These are phyloP conservation scores for Cunninghamia lanceolata DNA, from an alignment of 75 land plant species.

Conservation along the genomic window DNA sequence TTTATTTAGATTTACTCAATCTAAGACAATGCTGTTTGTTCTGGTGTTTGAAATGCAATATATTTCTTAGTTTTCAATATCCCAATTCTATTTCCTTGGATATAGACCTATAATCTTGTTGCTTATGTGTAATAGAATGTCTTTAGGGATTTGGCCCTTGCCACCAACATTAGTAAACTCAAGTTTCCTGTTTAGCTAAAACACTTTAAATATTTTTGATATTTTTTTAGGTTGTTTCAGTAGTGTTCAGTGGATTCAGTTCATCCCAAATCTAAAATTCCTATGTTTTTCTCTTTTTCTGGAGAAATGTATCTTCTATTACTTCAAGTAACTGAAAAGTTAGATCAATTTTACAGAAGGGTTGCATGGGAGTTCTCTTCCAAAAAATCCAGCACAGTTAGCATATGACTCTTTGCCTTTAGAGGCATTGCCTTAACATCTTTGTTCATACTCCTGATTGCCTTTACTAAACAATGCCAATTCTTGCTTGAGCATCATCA, in stretches of 20 bases:
- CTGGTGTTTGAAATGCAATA: neutral
- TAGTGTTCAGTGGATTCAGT: neutral
- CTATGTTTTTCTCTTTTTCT: neutral
- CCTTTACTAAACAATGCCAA: neutral
- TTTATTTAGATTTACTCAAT: neutral
- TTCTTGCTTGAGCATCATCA: neutral
- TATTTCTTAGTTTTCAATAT: neutral
- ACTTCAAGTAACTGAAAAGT: neutral
- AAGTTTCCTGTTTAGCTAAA: neutral
- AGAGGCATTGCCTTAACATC: neutral
- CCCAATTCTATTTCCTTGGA: neutral
- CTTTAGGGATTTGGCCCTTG: neutral
- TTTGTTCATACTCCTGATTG: neutral
- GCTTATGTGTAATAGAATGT: neutral
- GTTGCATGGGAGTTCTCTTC: neutral
- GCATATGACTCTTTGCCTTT: neutral
- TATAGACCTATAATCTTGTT: neutral
- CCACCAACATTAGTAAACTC: neutral
- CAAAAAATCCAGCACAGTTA: neutral
- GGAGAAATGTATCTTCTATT: neutral
- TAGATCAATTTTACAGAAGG: neutral
- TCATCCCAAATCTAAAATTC: neutral
- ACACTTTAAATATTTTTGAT: neutral
- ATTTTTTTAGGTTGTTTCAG: neutral
- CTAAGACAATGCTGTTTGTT: neutral